Evolutionary conservation across 2,329 filamentous ascomycete species (phyloP).

Genomic region (Trichoderma sp.): DNA sequence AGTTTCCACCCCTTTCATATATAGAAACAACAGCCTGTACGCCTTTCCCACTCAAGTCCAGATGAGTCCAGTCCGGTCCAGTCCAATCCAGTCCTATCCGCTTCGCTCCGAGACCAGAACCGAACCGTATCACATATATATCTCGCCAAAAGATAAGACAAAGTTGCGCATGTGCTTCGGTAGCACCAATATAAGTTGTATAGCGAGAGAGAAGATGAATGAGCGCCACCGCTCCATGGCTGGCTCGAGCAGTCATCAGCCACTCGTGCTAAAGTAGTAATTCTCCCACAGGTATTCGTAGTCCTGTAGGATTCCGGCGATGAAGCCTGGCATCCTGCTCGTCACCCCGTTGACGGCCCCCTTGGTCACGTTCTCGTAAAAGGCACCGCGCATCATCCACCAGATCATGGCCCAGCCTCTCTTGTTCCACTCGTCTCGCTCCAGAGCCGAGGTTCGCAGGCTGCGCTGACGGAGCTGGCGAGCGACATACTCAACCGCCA

Average conservation of each 20-base stretch:
- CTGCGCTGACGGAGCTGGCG: conserved; percentile 77
- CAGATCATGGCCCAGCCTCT: conserved; percentile 88
- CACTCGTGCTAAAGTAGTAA: conserved; percentile 79
- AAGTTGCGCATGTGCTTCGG: not conserved
- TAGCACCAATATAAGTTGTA: not conserved
- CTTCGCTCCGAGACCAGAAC: not conserved
- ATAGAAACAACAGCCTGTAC: not conserved
- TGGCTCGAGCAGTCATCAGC: conserved; percentile 26
- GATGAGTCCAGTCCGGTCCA: not conserved
- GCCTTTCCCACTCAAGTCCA: not conserved
- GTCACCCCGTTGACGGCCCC: conserved; percentile 69
- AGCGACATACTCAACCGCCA: conserved; percentile 82
- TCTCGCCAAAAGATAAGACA: not conserved
- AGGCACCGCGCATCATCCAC: conserved; percentile 96
- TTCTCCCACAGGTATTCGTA: conserved; percentile 98
- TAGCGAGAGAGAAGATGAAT: not conserved
- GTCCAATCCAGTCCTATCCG: not conserved
- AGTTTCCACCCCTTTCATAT: not conserved
- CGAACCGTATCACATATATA: not conserved
- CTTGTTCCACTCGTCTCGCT: conserved; percentile 85
- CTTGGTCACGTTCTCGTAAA: conserved; percentile 89
- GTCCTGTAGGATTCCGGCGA: conserved; percentile 85
- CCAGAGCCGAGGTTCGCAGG: conserved; percentile 78
- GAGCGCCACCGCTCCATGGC: not conserved
- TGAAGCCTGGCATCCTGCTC: conserved; percentile 73